Percentiles rank a stretch among this genome's conserved stretches.
phyloP scores from a whole-genome alignment of 2,329 filamentous ascomycete genomes.

The Dactylonectria macrodidyma region DNA sequence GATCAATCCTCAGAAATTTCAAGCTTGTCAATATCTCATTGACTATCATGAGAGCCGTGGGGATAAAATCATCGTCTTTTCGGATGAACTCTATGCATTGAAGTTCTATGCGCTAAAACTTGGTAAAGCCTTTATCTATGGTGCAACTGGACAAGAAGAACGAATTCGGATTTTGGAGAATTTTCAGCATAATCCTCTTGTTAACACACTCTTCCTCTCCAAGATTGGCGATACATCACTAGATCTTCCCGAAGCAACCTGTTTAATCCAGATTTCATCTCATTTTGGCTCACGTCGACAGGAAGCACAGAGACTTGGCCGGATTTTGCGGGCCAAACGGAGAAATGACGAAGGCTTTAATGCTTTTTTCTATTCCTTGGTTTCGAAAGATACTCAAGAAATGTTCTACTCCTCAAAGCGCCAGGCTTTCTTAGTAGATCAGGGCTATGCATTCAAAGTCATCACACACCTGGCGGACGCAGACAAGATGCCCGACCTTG shows the following conservation, averaged over 20 bases:
- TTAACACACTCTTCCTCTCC: conserved; percentile 95
- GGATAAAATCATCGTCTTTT: conserved; percentile 98
- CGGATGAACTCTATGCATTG: conserved; percentile 95
- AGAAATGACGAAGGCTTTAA: conserved; percentile 99
- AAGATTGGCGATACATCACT: conserved; percentile 99
- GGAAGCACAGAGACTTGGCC: conserved; percentile 92
- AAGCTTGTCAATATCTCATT: conserved; percentile 97
- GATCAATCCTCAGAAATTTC: conserved; percentile 98
- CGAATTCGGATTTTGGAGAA: conserved; percentile 91
- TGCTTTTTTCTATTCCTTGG: conserved; percentile 97
- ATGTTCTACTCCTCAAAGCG: conserved; percentile 98
- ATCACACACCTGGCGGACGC: conserved; percentile 96
- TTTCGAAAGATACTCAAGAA: conserved; percentile 97
- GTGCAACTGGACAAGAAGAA: conserved; percentile 87
- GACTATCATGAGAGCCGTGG: conserved; percentile 95
- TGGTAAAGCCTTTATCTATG: conserved; percentile 91
- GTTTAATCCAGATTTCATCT: conserved; percentile 96
- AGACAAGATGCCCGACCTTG: conserved; percentile 84
- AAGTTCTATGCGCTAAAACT: conserved; percentile 88
- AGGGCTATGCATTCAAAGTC: conserved; percentile 99
- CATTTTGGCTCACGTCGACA: conserved; percentile 98
- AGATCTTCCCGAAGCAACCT: conserved; percentile 95
- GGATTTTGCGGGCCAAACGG: conserved; percentile 94
- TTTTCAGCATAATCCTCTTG: conserved; percentile 91
- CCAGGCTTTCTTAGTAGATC: conserved; percentile 96